Base-by-base conservation (phyloP, 2,329 filamentous ascomycete genomes). In the Ascochyta fabae region DNA sequence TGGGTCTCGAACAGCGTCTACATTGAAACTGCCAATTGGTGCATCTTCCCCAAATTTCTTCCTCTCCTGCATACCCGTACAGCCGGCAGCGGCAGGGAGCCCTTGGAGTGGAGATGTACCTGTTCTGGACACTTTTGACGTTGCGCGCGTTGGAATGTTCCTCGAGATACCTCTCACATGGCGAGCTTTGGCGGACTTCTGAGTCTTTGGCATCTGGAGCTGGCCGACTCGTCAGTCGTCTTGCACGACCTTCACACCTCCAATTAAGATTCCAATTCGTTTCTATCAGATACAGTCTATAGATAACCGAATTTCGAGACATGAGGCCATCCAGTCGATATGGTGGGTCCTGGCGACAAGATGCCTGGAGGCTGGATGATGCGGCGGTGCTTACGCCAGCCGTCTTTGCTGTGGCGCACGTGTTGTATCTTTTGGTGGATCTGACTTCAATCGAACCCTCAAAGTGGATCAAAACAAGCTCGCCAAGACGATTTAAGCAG, bases 401-500 rank as follows among this genome's bases (percentile, higher is more conserved):
- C 31, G n/a, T 34, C 15, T 24, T 40, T 34, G 33, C 51, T 48
- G 33, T 44, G 26, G 51, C 45, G 33, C 27, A 48, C 43, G 24
- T 23, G 16, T 23, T 46, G 9, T 50, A 16, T 19, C 26, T 24
- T 24, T 13, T 24, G 19, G 41, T 45, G 26, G 34, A 39, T 33
- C 26, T 45, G 13, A 19, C 38, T 12, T 48, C 22, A 3, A 39
- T 31, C 4, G 39, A 26, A 26, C 15, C n/a, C 40, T 31, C 16
- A 22, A 45, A 23, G 35, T 46, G 35, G 35, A 41, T 47, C 42
- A 10, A 26, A 33, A 36, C 15, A 56, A 47, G 43, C 53, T 51
- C 38, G 26, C 38, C 47, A 51, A 51, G 47, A 31, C 38, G 12
- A 12, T 47, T 47, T 26, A 56, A 56, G 53, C 42, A 47, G 24